phyloP scores from a whole-genome alignment of 129 eudicot species.

The Scalesia atractyloides region DNA sequence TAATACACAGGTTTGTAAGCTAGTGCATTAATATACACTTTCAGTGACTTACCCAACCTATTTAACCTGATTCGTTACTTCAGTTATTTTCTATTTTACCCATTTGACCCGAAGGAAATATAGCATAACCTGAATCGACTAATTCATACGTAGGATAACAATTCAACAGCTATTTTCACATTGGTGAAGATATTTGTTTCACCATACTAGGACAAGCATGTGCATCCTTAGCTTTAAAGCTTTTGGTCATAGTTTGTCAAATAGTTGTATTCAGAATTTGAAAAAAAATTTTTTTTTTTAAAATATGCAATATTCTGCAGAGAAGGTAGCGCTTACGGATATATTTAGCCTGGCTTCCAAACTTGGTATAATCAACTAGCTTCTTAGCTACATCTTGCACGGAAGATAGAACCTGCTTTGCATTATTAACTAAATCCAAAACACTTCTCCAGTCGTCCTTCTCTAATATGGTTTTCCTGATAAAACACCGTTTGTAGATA shows the following conservation, averaged over 20 bases:
- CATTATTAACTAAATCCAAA: conserved; percentile 70
- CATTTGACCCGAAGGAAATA: not conserved
- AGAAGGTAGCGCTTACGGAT: conserved; percentile 47
- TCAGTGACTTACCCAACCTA: not conserved
- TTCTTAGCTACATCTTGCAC: conserved; percentile 94
- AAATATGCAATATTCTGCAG: not conserved
- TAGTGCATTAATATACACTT: not conserved
- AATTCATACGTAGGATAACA: not conserved
- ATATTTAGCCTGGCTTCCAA: conserved; percentile 42
- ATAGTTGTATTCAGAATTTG: not conserved
- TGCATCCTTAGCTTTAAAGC: not conserved
- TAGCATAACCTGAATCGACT: not conserved
- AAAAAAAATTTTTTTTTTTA: not conserved
- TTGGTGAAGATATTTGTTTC: not conserved
- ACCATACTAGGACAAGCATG: conserved; percentile 3
- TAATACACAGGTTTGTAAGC: not conserved
- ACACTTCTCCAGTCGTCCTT: conserved; percentile 88
- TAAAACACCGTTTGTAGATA: not conserved
- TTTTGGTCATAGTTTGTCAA: not conserved
- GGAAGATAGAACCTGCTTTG: conserved; percentile 79
- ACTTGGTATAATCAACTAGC: conserved; percentile 75
- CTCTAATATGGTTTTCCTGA: conserved; percentile 68
- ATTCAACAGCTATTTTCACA: not conserved
- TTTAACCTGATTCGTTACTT: not conserved
- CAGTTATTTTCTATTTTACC: not conserved